phyloP scores from a whole-genome alignment of 345 rosid species.

The Moricandia arvensis region DNA sequence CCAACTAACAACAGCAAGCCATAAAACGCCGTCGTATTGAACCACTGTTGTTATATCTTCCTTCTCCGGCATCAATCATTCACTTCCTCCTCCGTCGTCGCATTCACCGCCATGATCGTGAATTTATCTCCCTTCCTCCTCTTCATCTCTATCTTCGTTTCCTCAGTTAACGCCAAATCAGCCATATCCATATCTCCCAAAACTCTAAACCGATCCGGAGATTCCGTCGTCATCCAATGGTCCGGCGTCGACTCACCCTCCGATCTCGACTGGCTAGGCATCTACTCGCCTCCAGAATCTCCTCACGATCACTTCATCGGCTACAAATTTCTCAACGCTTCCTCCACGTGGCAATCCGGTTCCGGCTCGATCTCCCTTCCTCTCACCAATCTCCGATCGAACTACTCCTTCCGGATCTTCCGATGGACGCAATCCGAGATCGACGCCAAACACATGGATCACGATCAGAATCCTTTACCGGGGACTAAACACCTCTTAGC shows the following conservation, averaged over 20 bases:
- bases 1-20: not conserved
- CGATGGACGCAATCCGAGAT: conserved; percentile 71
- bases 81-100: not conserved
- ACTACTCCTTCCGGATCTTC: conserved; percentile 87
- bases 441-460: conserved; percentile 52
- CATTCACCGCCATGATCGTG: conserved; percentile 19
- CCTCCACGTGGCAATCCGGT: conserved; percentile 59
- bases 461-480: conserved; percentile 82
- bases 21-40: not conserved
- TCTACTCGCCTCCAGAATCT: conserved; percentile 83
- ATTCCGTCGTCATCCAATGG: conserved; percentile 62
- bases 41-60: not conserved
- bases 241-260: conserved; percentile 74
- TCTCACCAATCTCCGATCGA: conserved; percentile 68
- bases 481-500: conserved; percentile 57
- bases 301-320: conserved; percentile 64
- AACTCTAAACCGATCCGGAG: conserved; percentile 61
- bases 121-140: conserved; percentile 32
- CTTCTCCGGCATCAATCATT: conserved; percentile 13
- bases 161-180: conserved; percentile 30
- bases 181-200: conserved; percentile 49
- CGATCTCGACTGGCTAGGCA: conserved; percentile 76
- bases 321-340: conserved; percentile 69
- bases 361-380: conserved; percentile 70
- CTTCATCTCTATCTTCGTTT: conserved; percentile 16